Evolutionary conservation across 2,329 filamentous ascomycete genomes (phyloP).

Genomic region (Colletotrichum endophyticum): DNA sequence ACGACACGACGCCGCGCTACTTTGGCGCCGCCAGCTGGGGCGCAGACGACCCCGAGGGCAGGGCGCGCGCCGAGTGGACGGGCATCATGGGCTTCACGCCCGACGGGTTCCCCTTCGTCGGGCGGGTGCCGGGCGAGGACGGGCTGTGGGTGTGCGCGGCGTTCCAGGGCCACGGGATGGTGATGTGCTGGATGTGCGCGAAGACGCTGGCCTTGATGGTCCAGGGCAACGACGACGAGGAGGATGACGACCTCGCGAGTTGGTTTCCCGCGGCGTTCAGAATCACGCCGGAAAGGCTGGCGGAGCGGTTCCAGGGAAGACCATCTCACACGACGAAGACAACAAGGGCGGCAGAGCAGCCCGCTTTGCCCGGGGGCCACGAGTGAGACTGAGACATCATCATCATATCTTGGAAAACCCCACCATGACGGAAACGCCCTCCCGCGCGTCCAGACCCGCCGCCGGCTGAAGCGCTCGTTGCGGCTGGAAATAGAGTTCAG

Average conservation of each 20-base stretch:
- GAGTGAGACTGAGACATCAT: neutral
- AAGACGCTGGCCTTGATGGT: conserved; percentile 63
- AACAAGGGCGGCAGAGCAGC: neutral
- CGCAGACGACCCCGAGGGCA: conserved; percentile 41
- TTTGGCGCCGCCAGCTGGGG: conserved; percentile 58
- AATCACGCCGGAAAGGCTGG: conserved; percentile 49
- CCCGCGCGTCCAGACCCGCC: neutral
- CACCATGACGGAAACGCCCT: neutral
- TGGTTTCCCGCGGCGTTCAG: conserved; percentile 62
- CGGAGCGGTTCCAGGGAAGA: neutral
- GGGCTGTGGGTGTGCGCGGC: conserved; percentile 61
- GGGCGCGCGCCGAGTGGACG: conserved; percentile 53
- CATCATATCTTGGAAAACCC: neutral
- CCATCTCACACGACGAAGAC: neutral
- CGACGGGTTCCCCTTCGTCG: conserved; percentile 59
- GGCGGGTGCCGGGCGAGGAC: conserved; percentile 46
- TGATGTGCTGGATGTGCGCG: conserved; percentile 64
- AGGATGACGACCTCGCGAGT: conserved; percentile 29
- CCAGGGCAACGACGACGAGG: conserved; percentile 30
- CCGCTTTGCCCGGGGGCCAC: neutral
- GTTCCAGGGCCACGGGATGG: conserved; percentile 74
- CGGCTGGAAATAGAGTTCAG: neutral
- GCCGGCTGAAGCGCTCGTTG: neutral
- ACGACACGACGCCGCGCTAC: conserved; percentile 46
- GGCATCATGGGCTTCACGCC: conserved; percentile 63